Evolutionary conservation across 2,329 filamentous ascomycete species (phyloP).

Genomic region (Paraphoma chrysanthemicola): DNA sequence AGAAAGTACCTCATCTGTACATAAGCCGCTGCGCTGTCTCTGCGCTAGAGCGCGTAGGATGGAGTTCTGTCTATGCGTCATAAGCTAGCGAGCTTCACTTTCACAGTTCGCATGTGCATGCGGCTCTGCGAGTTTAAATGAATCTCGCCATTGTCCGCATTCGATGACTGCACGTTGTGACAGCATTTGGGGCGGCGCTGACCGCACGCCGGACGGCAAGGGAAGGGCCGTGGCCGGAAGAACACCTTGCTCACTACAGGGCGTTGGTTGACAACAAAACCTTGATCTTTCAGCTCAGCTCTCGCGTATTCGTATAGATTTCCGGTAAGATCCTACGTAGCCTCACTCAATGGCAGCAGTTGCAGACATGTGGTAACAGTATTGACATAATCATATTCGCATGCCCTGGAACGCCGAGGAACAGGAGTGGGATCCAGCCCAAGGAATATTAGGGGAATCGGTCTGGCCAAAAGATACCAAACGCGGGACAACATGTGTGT

Average conservation of each 20-base stretch:
- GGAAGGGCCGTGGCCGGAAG: not conserved
- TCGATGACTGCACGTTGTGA: not conserved
- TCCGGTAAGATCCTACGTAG: slow-evolving; percentile 1
- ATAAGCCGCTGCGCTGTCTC: slow-evolving; percentile 17
- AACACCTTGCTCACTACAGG: not conserved
- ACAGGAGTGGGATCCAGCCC: slow-evolving; percentile 31
- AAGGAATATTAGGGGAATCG: slow-evolving; percentile 31
- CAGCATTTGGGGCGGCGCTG: not conserved
- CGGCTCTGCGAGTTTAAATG: slow-evolving; percentile 11
- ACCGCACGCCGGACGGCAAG: slow-evolving; percentile 1
- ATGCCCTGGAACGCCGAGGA: slow-evolving; percentile 19
- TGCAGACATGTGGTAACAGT: not conserved
- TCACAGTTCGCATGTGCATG: slow-evolving; percentile 6
- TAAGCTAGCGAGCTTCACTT: slow-evolving; percentile 26
- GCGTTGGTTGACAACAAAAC: not conserved
- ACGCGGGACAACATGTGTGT: slow-evolving; percentile 9
- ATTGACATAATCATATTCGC: slow-evolving; percentile 20
- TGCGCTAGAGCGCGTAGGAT: slow-evolving; percentile 13
- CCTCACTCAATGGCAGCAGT: slow-evolving; percentile 4
- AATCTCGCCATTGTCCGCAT: not conserved
- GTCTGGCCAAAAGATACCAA: slow-evolving; percentile 31
- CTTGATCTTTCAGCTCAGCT: not conserved
- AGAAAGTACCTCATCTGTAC: slow-evolving; percentile 22
- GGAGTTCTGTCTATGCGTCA: not conserved
- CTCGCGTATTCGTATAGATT: not conserved